Percentiles rank a stretch among this genome's conserved stretches.
phyloP scores from a whole-genome alignment of 371 early-diverging fungal genomes.

The Rhizopus microsporus region DNA sequence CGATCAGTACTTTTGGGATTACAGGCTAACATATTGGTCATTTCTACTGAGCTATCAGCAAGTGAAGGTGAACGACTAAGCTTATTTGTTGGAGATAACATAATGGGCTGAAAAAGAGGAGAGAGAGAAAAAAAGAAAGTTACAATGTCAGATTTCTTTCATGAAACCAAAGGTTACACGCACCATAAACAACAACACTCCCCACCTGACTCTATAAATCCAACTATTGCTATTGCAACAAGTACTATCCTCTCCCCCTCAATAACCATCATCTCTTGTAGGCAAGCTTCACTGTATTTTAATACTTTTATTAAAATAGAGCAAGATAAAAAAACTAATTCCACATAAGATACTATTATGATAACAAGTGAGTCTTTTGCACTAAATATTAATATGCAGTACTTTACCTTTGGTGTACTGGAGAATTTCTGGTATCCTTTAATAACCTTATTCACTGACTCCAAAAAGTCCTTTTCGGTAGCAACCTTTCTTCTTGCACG shows the following conservation, averaged over 20 bases:
- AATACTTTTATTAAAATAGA: slow-evolving; percentile 5
- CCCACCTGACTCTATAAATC: too few relatives aligned
- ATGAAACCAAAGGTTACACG: too few relatives aligned
- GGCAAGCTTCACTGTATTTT: neutral
- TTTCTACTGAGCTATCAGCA: neutral
- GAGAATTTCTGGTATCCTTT: slow-evolving; percentile 98
- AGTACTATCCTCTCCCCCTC: too few relatives aligned
- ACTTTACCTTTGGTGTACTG: slow-evolving; percentile 81
- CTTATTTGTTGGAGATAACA: slow-evolving; percentile 1
- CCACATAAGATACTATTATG: slow-evolving; percentile 55
- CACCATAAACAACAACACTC: too few relatives aligned
- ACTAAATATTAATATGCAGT: neutral
- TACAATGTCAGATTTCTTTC: too few relatives aligned
- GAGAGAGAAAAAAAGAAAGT: too few relatives aligned
- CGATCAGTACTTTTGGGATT: slow-evolving; percentile 58
- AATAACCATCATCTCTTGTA: neutral
- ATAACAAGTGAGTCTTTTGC: slow-evolving; percentile 2
- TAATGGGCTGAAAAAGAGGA: neutral
- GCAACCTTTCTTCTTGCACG: slow-evolving; percentile 99
- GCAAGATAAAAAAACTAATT: slow-evolving; percentile 34
- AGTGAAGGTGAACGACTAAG: neutral
- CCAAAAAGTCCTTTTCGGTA: slow-evolving; percentile 99
- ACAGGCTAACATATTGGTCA: slow-evolving; percentile 57
- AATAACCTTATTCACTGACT: slow-evolving; percentile 99
- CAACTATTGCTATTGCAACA: too few relatives aligned